phyloP scores from a whole-genome alignment of 1,284 basidiomycete species.

The Exsudoporus floridanus region DNA sequence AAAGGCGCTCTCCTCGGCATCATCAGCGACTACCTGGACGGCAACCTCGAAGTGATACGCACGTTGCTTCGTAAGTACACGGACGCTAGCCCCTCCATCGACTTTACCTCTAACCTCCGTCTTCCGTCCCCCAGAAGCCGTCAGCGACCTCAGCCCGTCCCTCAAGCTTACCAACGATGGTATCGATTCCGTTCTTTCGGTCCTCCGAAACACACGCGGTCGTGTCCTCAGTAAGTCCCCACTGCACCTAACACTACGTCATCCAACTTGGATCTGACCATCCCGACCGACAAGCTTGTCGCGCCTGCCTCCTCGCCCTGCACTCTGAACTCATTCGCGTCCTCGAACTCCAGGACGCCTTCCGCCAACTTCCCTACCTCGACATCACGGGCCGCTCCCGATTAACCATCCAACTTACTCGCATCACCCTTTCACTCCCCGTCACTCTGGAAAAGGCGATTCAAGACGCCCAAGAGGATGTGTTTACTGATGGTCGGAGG shows the following conservation, averaged over 20 bases:
- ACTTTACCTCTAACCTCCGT: not conserved
- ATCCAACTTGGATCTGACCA: not conserved
- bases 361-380: constrained; percentile 75
- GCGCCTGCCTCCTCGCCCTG: constrained; percentile 72
- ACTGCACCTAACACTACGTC: not conserved
- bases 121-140: constrained; percentile 50
- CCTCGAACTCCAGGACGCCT: constrained; percentile 75
- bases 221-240: constrained; percentile 59
- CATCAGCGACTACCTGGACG: constrained; percentile 80
- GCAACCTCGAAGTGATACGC: constrained; percentile 79
- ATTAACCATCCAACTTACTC: constrained; percentile 73
- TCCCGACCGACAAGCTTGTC: constrained; percentile 54
- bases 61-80: constrained; percentile 65
- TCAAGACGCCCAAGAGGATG: constrained; percentile 33
- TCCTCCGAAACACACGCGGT: constrained; percentile 63
- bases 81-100: not conserved
- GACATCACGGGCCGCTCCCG: constrained; percentile 77
- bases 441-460: constrained; percentile 75
- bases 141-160: constrained; percentile 72
- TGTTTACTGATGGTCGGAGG: constrained; percentile 3
- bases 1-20: constrained; percentile 70
- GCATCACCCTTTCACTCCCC: constrained; percentile 78
- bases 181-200: constrained; percentile 62
- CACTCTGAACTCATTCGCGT: constrained; percentile 71
- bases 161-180: constrained; percentile 70